These are phyloP conservation scores for Coniella vitis DNA, from an alignment of 2,329 filamentous ascomycete genomes.

Conservation along the genomic window DNA sequence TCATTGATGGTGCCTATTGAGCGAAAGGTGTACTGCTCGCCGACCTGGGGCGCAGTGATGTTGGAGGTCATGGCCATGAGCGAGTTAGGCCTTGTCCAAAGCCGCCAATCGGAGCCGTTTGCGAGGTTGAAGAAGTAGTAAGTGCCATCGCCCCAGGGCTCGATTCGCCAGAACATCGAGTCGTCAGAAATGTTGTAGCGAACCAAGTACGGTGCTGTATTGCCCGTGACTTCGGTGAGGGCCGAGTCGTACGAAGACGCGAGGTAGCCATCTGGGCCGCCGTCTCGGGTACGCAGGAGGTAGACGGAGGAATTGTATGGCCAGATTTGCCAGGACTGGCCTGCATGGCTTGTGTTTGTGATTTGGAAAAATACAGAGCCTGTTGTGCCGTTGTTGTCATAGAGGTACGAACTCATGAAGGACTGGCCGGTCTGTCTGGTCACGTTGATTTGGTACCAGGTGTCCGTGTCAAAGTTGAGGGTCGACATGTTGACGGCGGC, in stretches of 20 bases:
- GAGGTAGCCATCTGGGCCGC: conserved; percentile 2
- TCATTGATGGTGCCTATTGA: conserved; percentile 2
- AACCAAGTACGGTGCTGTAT: background rate
- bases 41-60: conserved; percentile 1
- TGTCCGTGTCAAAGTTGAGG: conserved; percentile 4
- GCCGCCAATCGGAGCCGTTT: conserved; percentile 8
- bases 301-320: conserved; percentile 9
- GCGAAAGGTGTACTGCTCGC: conserved; percentile 6
- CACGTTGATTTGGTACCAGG: conserved; percentile 10
- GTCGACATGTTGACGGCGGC: no score
- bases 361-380: conserved; percentile 5
- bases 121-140: conserved; percentile 7
- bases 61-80: conserved; percentile 1
- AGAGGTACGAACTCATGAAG: background rate
- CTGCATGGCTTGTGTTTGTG: conserved; percentile 1
- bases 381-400: background rate
- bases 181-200: conserved; percentile 3
- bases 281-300: conserved; percentile 4
- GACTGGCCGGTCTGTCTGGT: background rate
- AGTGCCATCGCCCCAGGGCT: conserved; percentile 6
- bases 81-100: background rate
- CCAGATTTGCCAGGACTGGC: conserved; percentile 8
- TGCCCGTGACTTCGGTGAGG: background rate
- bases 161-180: conserved; percentile 9
- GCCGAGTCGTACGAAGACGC: background rate